Conservation (phyloP, 345 rosid genomes). For the Toxicodendron radicans region DNA sequence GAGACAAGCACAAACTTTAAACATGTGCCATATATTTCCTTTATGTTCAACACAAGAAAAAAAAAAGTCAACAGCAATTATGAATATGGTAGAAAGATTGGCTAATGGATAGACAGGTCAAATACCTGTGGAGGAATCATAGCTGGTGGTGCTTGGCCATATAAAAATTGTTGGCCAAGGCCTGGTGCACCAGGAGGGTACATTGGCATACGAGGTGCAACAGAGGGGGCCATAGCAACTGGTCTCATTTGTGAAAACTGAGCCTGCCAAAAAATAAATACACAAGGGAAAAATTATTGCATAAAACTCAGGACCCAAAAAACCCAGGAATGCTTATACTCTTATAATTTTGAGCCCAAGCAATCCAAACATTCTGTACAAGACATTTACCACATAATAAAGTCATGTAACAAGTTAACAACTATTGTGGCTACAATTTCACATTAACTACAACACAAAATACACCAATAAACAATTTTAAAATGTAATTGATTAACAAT, state of each 20-base stretch:
- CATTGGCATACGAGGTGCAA: constrained; percentile 69
- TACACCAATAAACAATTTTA: too few relatives aligned
- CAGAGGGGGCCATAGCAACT: constrained; percentile 54
- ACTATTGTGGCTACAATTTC: too few relatives aligned
- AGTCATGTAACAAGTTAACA: too few relatives aligned
- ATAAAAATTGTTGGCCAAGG: constrained; percentile 69
- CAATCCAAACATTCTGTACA: background rate
- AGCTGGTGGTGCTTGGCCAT: constrained; percentile 75
- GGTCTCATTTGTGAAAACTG: constrained; percentile 83
- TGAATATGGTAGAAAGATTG: background rate
- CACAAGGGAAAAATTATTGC: background rate
- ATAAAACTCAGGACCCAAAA: background rate
- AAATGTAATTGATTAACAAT: background rate
- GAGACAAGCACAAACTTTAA: too few relatives aligned
- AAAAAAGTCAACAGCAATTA: background rate
- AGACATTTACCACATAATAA: too few relatives aligned
- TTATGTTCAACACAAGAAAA: too few relatives aligned
- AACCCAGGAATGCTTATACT: background rate
- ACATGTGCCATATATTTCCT: too few relatives aligned
- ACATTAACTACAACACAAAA: too few relatives aligned
- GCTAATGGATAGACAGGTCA: background rate
- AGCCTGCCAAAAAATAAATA: constrained; percentile 36
- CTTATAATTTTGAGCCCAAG: background rate
- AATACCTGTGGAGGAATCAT: constrained; percentile 64
- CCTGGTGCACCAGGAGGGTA: constrained; percentile 70